Percentiles rank a stretch among this genome's conserved stretches.
Conservation (phyloP, 768 basidiomycete species). For the Mrakia frigida region DNA sequence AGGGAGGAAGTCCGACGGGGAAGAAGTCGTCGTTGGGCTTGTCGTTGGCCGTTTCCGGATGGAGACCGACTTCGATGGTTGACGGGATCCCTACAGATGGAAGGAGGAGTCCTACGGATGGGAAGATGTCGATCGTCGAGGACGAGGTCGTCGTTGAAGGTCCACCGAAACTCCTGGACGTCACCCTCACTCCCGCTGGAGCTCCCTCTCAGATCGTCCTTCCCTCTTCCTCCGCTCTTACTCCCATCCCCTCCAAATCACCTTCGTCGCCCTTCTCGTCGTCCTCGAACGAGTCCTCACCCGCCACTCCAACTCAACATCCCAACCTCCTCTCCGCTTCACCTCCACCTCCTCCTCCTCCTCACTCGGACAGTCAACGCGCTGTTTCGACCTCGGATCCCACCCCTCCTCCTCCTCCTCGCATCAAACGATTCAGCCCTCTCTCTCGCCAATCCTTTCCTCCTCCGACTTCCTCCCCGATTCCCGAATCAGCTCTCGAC, state of each 20-base stretch:
- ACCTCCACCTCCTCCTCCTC: not conserved
- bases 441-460: constrained; percentile 17
- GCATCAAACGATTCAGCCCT: not conserved
- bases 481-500: not conserved
- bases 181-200: not conserved
- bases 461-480: not conserved
- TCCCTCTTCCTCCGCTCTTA: not conserved
- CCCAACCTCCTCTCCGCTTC: not conserved
- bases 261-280: not conserved
- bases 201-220: not conserved
- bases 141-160: constrained; percentile 11
- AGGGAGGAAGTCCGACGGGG: not conserved
- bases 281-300: not conserved
- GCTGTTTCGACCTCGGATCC: not conserved
- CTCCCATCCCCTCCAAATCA: not conserved
- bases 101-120: constrained; percentile 23
- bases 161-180: not conserved
- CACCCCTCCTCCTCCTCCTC: not conserved
- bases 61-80: constrained; percentile 7
- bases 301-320: not conserved
- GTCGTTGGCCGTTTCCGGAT: not conserved
- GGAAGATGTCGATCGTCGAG: not conserved
- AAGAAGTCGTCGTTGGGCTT: not conserved
- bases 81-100: not conserved
- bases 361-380: not conserved